phyloP scores from a whole-genome alignment of 164 flowering plant species.

The Berberis thunbergii region DNA sequence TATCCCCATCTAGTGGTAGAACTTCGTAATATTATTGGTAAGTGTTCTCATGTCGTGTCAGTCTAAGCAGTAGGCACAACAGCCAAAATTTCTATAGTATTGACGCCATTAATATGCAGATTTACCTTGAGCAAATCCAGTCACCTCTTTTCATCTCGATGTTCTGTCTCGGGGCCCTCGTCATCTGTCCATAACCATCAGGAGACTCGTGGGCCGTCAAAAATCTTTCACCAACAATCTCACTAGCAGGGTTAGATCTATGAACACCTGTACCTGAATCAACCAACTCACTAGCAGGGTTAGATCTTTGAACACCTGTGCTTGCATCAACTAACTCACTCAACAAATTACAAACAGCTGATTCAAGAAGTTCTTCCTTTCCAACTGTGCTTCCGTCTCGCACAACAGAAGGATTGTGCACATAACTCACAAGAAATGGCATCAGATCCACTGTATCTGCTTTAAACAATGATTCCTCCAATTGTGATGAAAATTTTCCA shows the following conservation, averaged over 20 bases:
- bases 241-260: too few relatives aligned
- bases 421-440: slow-evolving; percentile 68
- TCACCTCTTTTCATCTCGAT: slow-evolving; percentile 82
- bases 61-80: too few relatives aligned
- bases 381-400: slow-evolving; percentile 17
- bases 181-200: slow-evolving; percentile 28
- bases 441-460: slow-evolving; percentile 58
- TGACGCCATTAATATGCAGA: not conserved
- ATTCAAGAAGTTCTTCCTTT: slow-evolving; percentile 42
- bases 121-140: slow-evolving; percentile 78
- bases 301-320: too few relatives aligned
- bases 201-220: slow-evolving; percentile 27
- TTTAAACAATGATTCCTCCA: slow-evolving; percentile 37
- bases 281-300: too few relatives aligned
- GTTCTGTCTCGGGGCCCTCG: slow-evolving; percentile 29
- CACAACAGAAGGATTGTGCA: slow-evolving; percentile 24
- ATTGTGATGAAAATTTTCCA: not conserved
- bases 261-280: too few relatives aligned
- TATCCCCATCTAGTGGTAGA: too few relatives aligned
- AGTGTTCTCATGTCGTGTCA: too few relatives aligned
- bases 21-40: too few relatives aligned
- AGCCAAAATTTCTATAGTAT: too few relatives aligned
- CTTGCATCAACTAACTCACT: slow-evolving; percentile 37
- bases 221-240: not conserved
- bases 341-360: slow-evolving; percentile 64